phyloP scores from a whole-genome alignment of 169 alveolate genomes.

The Cytauxzoon felis region DNA sequence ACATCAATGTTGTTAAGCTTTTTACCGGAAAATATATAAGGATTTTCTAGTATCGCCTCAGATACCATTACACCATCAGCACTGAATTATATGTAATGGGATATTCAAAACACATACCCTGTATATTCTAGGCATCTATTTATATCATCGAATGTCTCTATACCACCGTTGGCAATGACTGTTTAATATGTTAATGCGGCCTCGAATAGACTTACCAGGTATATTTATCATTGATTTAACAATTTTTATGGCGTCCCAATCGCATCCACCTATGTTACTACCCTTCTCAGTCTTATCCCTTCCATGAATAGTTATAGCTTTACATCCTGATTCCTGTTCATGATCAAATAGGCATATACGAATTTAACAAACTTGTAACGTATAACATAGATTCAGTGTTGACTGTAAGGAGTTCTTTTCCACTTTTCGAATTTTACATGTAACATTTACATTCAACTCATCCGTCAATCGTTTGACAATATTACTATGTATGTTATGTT shows the following conservation, averaged over 20 bases:
- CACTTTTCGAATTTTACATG: conserved; percentile 87
- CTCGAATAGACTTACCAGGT: conserved; percentile 64
- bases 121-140: conserved; percentile 83
- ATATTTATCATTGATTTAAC: conserved; percentile 80
- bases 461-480: conserved; percentile 77
- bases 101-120: conserved; percentile 61
- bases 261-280: conserved; percentile 51
- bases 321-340: conserved; percentile 70
- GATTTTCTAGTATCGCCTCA: conserved; percentile 88
- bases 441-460: conserved; percentile 77
- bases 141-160: conserved; percentile 81
- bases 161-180: conserved; percentile 92
- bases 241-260: conserved; percentile 80
- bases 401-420: conserved; percentile 74
- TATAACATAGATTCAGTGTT: conserved; percentile 82
- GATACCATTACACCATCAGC: conserved; percentile 89
- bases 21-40: conserved; percentile 71
- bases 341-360: neutral
- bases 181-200: neutral
- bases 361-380: conserved; percentile 72
- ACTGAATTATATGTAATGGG: neutral
- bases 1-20: conserved; percentile 39
- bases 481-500: conserved; percentile 18
- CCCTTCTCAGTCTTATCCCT: conserved; percentile 69
- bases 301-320: conserved; percentile 79